Percentiles rank a stretch among this genome's conserved stretches.
Evolutionary conservation across 2,329 filamentous ascomycete species (phyloP).

Genomic region (Trichothecium roseum): DNA sequence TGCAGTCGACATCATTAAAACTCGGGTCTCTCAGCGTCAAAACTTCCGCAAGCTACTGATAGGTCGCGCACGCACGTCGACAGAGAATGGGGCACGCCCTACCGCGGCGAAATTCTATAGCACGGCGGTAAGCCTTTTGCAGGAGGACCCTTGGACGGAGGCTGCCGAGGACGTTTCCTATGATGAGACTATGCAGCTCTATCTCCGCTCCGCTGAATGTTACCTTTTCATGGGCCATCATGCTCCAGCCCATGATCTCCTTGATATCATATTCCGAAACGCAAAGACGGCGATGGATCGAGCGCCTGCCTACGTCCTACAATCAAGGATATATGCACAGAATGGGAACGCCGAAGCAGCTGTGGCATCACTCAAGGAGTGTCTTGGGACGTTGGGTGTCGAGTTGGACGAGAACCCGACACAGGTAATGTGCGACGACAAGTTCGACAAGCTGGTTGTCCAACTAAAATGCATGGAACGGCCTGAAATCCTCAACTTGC

Average conservation of each 20-base stretch:
- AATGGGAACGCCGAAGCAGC: slow-evolving; percentile 61
- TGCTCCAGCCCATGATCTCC: slow-evolving; percentile 54
- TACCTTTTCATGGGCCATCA: slow-evolving; percentile 70
- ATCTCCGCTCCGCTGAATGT: slow-evolving; percentile 72
- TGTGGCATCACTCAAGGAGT: slow-evolving; percentile 59
- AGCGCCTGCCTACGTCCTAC: slow-evolving; percentile 72
- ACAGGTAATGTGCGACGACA: slow-evolving; percentile 67
- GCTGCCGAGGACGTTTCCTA: slow-evolving; percentile 64
- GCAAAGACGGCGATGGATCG: slow-evolving; percentile 68
- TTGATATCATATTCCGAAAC: slow-evolving; percentile 58
- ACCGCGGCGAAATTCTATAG: slow-evolving; percentile 77
- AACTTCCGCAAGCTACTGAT: slow-evolving; percentile 68
- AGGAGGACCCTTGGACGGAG: slow-evolving; percentile 68
- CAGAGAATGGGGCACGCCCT: slow-evolving; percentile 71
- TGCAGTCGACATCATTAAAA: slow-evolving; percentile 64
- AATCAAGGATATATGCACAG: slow-evolving; percentile 68
- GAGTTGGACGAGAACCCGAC: slow-evolving; percentile 54
- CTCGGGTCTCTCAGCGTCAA: slow-evolving; percentile 46
- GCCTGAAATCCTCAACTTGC: slow-evolving; percentile 31
- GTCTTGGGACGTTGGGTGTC: slow-evolving; percentile 59
- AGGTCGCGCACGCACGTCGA: slow-evolving; percentile 66
- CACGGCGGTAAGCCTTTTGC: slow-evolving; percentile 67
- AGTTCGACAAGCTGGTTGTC: slow-evolving; percentile 55
- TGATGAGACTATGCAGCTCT: slow-evolving; percentile 72
- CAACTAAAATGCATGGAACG: slow-evolving; percentile 49